Conservation (phyloP, 2,329 filamentous ascomycete species). For the Pseudocercospora pini-densiflorae region DNA sequence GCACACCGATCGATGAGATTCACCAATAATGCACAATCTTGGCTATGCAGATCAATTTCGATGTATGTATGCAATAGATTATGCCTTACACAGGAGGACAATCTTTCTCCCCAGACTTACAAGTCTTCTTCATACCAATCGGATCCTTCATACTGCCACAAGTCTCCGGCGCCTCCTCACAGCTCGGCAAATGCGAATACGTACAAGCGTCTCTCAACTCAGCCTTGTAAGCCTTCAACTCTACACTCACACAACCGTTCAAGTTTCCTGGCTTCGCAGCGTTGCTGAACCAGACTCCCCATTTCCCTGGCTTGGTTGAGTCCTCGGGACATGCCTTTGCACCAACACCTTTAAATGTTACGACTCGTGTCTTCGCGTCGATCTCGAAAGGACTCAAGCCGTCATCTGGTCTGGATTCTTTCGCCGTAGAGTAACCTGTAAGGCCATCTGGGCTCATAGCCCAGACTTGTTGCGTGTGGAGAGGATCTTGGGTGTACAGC, state of each 20-base stretch:
- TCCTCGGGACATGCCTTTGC: conserved; percentile 21
- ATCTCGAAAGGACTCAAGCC: conserved; percentile 15
- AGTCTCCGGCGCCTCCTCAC: neutral
- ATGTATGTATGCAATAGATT: neutral
- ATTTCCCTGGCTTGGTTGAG: neutral
- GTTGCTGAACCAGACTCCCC: conserved; percentile 16
- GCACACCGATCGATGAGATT: neutral
- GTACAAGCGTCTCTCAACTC: conserved; percentile 16
- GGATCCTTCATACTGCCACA: conserved; percentile 1
- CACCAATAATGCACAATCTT: neutral
- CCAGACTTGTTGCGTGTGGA: conserved; percentile 19
- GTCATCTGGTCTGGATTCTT: neutral
- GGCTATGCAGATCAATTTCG: neutral
- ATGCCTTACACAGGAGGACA: neutral
- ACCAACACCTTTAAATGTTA: conserved; percentile 16
- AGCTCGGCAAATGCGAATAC: conserved; percentile 9
- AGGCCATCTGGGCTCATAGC: neutral
- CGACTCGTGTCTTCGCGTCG: neutral
- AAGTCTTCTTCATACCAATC: neutral
- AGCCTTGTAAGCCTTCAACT: conserved; percentile 16
- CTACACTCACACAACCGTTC: conserved; percentile 16
- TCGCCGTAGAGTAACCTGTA: neutral
- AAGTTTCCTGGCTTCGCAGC: conserved; percentile 16
- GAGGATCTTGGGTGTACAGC: conserved; percentile 14
- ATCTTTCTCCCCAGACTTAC: neutral